These are phyloP conservation scores for Allium cepa DNA, from an alignment of 106 monocot genomes.

Conservation along the genomic window DNA sequence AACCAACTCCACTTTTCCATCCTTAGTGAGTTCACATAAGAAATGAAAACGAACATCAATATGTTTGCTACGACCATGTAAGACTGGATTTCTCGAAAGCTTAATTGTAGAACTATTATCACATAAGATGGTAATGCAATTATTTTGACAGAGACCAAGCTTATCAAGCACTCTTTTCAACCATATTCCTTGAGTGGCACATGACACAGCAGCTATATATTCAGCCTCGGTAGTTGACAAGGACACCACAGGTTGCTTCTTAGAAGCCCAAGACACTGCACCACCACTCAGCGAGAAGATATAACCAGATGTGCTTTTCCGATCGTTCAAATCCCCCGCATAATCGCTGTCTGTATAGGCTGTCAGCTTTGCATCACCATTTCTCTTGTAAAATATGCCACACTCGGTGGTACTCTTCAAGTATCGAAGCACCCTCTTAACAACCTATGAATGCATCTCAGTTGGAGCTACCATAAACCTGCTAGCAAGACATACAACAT, in stretches of 20 bases:
- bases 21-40: not conserved
- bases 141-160: not conserved
- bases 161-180: not conserved
- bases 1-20: not conserved
- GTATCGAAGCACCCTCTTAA: not conserved
- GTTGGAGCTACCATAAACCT: constrained; percentile 15
- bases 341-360: not conserved
- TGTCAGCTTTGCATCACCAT: not conserved
- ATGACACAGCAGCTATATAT: not conserved
- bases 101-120: not conserved
- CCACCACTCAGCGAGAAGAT: not conserved
- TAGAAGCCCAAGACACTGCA: not conserved
- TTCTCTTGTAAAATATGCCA: not conserved
- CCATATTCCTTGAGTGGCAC: constrained; percentile 1
- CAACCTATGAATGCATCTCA: not conserved
- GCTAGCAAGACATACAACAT: constrained; percentile 8
- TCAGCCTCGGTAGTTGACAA: not conserved
- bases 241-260: constrained; percentile 7
- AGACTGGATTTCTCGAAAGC: not conserved
- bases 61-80: not conserved
- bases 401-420: not conserved
- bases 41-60: not conserved
- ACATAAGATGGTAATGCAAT: not conserved
- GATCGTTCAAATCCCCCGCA: not conserved
- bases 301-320: constrained; percentile 7